A percentile compares a stretch with the other conserved stretches of the same genome.
These are phyloP conservation scores for Blepharisma japonicum DNA, from an alignment of 73 alveolate species.

Conservation along the genomic window DNA sequence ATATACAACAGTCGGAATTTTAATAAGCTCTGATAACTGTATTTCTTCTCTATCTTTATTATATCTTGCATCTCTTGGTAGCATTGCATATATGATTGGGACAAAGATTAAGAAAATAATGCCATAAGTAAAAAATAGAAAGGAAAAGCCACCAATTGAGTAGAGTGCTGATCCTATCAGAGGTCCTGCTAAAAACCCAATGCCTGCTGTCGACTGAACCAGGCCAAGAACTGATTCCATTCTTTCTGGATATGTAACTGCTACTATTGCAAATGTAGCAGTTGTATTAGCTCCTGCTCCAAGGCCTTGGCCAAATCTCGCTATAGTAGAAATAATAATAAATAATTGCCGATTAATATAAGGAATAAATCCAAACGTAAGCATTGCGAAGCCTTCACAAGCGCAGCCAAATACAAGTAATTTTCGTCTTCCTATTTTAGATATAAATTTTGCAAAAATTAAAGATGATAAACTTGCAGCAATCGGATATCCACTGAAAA, in stretches of 20 bases:
- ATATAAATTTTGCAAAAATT: neutral
- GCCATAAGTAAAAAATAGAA: neutral
- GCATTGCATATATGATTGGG: too few relatives aligned
- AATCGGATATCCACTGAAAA: constrained; percentile 9
- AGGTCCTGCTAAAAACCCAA: constrained; percentile 9
- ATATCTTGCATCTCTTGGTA: too few relatives aligned
- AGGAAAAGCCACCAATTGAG: neutral
- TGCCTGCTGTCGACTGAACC: neutral
- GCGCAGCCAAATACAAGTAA: neutral
- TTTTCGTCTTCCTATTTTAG: constrained; percentile 2
- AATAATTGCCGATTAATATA: neutral
- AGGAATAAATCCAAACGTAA: neutral
- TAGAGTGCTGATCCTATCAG: neutral
- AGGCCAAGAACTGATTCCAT: neutral
- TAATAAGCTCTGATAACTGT: too few relatives aligned
- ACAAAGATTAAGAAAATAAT: too few relatives aligned
- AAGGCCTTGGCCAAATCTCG: neutral
- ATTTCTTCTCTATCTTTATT: too few relatives aligned
- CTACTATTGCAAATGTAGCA: neutral
- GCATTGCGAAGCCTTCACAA: neutral
- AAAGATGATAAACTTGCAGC: neutral
- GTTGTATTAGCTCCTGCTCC: constrained; percentile 17
- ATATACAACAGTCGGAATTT: too few relatives aligned
- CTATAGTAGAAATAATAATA: neutral
- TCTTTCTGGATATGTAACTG: neutral